A percentile compares a stretch with the other conserved stretches of the same genome.
phyloP scores from a whole-genome alignment of 192 early-diverging fungal genomes.

The Gonapodya sp. region DNA sequence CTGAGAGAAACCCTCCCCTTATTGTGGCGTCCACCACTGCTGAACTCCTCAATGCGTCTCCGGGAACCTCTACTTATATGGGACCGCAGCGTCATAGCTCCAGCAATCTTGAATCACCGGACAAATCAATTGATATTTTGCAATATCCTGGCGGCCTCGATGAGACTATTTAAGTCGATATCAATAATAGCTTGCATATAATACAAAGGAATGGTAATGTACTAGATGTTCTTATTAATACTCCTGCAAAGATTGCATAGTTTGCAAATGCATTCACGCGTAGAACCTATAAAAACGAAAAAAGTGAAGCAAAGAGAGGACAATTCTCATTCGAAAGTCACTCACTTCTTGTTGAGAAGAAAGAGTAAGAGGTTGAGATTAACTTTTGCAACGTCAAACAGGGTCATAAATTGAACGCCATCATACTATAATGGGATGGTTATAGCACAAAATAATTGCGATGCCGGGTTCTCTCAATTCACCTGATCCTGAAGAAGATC shows the following conservation, averaged over 20 bases:
- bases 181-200: no score
- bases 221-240: background rate
- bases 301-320: background rate
- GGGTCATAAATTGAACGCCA: conserved; percentile 76
- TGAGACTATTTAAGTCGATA: no score
- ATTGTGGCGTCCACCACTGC: background rate
- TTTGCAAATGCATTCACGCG: no score
- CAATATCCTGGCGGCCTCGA: no score
- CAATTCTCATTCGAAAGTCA: background rate
- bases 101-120: no score
- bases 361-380: conserved; percentile 94
- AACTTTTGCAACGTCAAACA: conserved; percentile 88
- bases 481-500: conserved; percentile 81
- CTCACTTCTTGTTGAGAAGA: conserved; percentile 94
- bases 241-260: background rate
- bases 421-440: conserved; percentile 52
- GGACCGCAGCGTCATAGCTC: no score
- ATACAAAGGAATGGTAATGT: no score
- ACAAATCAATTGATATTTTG: no score
- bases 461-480: background rate
- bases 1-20: background rate
- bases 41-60: background rate
- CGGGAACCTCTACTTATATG: background rate
- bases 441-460: background rate
- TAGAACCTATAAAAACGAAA: background rate